Percentiles rank a stretch among this genome's conserved stretches.
phyloP scores from a whole-genome alignment of 768 basidiomycete species.

The Cyclocybe cylindracea region DNA sequence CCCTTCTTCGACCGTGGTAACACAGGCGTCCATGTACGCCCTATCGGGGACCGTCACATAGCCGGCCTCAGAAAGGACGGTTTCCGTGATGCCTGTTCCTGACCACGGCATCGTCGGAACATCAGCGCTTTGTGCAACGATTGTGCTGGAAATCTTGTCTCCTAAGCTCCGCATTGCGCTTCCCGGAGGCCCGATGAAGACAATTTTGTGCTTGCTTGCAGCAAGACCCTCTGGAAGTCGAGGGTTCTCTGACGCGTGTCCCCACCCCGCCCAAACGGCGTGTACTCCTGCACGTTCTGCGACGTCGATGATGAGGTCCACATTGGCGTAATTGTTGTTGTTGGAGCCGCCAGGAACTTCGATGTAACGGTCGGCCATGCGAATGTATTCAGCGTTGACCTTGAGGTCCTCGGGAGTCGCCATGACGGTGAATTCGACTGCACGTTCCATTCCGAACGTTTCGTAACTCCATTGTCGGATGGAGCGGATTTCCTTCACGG shows the following conservation, averaged over 20 bases:
- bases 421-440: constrained; percentile 99
- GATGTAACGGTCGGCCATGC: constrained; percentile 99
- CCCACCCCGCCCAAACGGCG: constrained; percentile 99
- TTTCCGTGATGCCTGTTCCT: constrained; percentile 90
- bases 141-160: constrained; percentile 99
- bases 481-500: constrained; percentile 98
- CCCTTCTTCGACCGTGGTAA: constrained; percentile 86
- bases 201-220: constrained; percentile 91
- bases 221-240: constrained; percentile 92
- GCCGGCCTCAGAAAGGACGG: constrained; percentile 78
- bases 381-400: constrained; percentile 99
- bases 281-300: constrained; percentile 97
- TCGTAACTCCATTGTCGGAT: constrained; percentile 99
- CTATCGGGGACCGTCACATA: constrained; percentile 94
- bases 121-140: constrained; percentile 94
- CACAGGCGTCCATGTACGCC: constrained; percentile 87
- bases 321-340: constrained; percentile 99
- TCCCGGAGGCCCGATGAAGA: constrained; percentile 99
- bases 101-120: constrained; percentile 99
- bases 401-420: constrained; percentile 98
- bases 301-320: constrained; percentile 97
- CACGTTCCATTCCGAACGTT: constrained; percentile 94
- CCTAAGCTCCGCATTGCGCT: constrained; percentile 99
- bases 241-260: constrained; percentile 98
- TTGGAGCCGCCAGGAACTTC: constrained; percentile 98